A percentile compares a stretch with the other conserved stretches of the same genome.
Conservation (phyloP, 345 rosid species). For the Passiflora organensis region DNA sequence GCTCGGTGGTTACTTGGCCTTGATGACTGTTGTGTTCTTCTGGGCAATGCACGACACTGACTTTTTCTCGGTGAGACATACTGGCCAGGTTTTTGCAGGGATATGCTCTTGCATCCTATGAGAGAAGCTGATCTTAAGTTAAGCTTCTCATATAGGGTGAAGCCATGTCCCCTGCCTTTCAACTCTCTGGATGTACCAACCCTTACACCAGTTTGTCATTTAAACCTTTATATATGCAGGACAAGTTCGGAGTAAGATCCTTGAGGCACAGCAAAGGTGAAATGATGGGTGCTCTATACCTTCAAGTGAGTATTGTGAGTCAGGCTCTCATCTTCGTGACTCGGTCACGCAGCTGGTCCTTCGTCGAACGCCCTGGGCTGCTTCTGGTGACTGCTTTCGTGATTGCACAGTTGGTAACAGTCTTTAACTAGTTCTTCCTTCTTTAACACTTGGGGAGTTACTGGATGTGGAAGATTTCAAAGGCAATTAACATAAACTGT, state of each 20-base stretch:
- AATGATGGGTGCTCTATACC: conserved; percentile 27
- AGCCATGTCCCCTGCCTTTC: too few species aligned
- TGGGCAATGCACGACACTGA: conserved; percentile 23
- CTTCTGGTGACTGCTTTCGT: conserved; percentile 21
- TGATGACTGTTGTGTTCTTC: conserved; percentile 29
- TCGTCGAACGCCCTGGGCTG: conserved; percentile 24
- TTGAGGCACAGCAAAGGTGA: neutral
- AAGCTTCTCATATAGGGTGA: too few species aligned
- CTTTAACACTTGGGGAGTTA: neutral
- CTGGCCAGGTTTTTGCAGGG: neutral
- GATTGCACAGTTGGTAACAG: conserved; percentile 26
- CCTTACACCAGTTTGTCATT: neutral
- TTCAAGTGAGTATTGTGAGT: conserved; percentile 32
- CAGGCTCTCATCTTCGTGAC: conserved; percentile 33
- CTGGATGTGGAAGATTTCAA: neutral
- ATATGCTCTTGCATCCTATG: too few species aligned
- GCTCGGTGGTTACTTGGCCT: conserved; percentile 30
- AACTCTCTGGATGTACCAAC: too few species aligned
- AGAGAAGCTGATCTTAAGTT: too few species aligned
- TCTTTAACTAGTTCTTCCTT: neutral
- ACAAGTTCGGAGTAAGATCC: conserved; percentile 19
- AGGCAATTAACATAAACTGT: neutral
- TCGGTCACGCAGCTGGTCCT: conserved; percentile 34
- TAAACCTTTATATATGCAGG: conserved; percentile 10
- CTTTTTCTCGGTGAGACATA: conserved; percentile 19